Evolutionary conservation across 345 rosid genomes (phyloP), one percentile per base, ranked within the genome.

Genomic region (Syzygium jambos): DNA sequence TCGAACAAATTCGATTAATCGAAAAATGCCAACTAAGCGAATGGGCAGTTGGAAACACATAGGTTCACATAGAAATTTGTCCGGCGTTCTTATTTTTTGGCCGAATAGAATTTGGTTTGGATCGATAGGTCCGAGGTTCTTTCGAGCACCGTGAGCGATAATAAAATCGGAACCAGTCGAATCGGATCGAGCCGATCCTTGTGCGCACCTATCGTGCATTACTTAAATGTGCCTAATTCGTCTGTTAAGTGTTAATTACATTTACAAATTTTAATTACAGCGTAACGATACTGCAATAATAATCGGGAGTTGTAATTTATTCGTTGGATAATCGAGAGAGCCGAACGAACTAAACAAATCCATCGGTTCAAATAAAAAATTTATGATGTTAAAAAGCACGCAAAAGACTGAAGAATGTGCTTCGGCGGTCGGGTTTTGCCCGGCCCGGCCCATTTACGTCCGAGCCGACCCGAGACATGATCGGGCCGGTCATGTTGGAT

Each of bases 101-200:
- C 23, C 4, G 9, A 68, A 30, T 30, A 30, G 11, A 68, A 17
- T 30, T 30, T 0, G 3, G 46, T 68, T 34, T 5, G 2, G 25
- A 0, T 34, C 0, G 13, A 34, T 68, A 1, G 25, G 49, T 73
- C 3, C 7, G 0, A 73, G 13, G 2, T 34, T 73, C 25, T 19
- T 34, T 19, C 14, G 5, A 65, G 3, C 43, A 10, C 0, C 0
- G 0, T 1, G 7, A 73, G 46, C 1, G 1, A 34, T 19, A 10
- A 73, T 21, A 73, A 68, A 68, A 34, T 73, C 2, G 2, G 4
- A 73, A 73, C 7, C 5, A 1, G 5, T 10, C 3, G 12, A 34
- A 68, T 68, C 9, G 7, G 25, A 73, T 73, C 7, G 7, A 11
- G 21, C 2, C 13, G 1, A 73, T 15, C 7, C 7, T 7, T 34